phyloP scores from a whole-genome alignment of 2,329 filamentous ascomycete genomes.

The Rachicladosporium sp. region DNA sequence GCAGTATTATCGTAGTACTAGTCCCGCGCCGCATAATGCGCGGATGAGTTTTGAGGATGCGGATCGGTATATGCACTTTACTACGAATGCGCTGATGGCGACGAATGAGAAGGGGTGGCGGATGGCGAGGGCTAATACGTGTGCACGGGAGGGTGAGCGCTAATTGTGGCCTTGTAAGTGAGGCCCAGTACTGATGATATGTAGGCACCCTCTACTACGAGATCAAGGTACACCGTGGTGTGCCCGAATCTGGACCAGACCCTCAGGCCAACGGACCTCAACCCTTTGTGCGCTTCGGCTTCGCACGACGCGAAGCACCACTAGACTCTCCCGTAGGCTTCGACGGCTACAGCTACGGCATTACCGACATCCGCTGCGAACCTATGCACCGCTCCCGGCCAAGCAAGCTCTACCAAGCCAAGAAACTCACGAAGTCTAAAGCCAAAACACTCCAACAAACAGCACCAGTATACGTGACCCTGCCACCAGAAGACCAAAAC shows the following conservation, averaged over 20 bases:
- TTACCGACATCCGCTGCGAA: constrained; percentile 80
- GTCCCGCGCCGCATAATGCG: constrained; percentile 69
- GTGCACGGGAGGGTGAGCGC: constrained; percentile 55
- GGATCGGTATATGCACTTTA: constrained; percentile 70
- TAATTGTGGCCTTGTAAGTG: no score
- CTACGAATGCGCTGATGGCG: constrained; percentile 57
- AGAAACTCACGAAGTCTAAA: constrained; percentile 24
- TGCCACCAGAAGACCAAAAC: constrained; percentile 46
- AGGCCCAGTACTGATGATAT: no score
- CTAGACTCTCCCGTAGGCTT: constrained; percentile 76
- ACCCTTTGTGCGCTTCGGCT: constrained; percentile 66
- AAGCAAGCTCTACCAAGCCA: constrained; percentile 59
- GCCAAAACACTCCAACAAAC: constrained; percentile 36
- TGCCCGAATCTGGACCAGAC: constrained; percentile 37
- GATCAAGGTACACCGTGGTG: constrained; percentile 73
- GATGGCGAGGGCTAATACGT: constrained; percentile 81
- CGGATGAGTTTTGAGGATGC: constrained; percentile 90
- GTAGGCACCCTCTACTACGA: constrained; percentile 76
- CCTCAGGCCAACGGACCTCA: constrained; percentile 34
- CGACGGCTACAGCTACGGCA: constrained; percentile 85
- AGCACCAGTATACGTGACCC: constrained; percentile 26
- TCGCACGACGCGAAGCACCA: constrained; percentile 67
- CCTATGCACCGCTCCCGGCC: constrained; percentile 88
- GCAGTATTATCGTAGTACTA: constrained; percentile 80
- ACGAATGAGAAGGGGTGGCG: constrained; percentile 90